These are phyloP conservation scores for Orbilia blumenaviensis DNA, from an alignment of 2,329 filamentous ascomycete genomes.

Conservation along the genomic window DNA sequence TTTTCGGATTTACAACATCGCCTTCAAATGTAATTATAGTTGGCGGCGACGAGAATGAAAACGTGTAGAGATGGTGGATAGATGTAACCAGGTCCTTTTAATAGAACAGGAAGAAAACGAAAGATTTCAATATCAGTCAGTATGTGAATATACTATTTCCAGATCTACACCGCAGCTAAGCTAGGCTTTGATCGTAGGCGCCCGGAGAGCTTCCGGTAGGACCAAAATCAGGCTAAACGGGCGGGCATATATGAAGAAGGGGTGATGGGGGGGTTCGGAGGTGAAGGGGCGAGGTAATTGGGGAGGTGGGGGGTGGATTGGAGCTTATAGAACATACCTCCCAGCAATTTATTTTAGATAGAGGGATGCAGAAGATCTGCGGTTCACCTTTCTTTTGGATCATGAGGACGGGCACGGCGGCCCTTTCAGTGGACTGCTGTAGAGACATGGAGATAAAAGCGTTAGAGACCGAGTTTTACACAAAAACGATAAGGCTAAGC, in stretches of 20 bases:
- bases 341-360: constrained; percentile 55
- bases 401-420: constrained; percentile 39
- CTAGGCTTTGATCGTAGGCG: constrained; percentile 28
- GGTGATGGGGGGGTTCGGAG: not conserved
- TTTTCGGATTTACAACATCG: constrained; percentile 54
- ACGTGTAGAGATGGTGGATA: constrained; percentile 53
- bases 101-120: constrained; percentile 24
- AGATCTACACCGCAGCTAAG: constrained; percentile 39
- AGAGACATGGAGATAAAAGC: constrained; percentile 6
- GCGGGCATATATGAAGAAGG: constrained; percentile 6
- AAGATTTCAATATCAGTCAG: constrained; percentile 26
- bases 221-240: constrained; percentile 43
- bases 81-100: constrained; percentile 53
- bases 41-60: constrained; percentile 53
- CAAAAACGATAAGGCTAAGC: constrained; percentile 16
- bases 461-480: constrained; percentile 7
- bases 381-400: constrained; percentile 55
- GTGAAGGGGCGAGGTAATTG: not conserved
- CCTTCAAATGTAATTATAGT: constrained; percentile 57
- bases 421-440: constrained; percentile 46
- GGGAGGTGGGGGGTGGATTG: not conserved
- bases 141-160: constrained; percentile 20
- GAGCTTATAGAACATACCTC: constrained; percentile 52
- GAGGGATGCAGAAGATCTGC: constrained; percentile 49
- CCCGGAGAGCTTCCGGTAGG: constrained; percentile 48